Evolutionary conservation across 371 early-diverging fungal genomes (phyloP).

Genomic region (Quaeritorhiza haematococci): DNA sequence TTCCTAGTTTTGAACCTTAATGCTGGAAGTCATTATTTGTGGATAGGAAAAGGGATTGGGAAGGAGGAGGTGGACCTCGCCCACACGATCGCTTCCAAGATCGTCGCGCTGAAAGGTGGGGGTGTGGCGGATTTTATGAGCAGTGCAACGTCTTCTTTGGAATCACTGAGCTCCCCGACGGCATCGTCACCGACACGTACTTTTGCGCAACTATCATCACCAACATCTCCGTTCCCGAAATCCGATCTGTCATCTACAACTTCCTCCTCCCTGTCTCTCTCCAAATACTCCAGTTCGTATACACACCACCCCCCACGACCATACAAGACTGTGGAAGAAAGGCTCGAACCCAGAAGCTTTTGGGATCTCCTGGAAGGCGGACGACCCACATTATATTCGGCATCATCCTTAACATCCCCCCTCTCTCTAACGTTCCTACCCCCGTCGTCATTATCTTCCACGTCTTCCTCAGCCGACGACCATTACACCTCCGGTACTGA

Average conservation of each 20-base stretch:
- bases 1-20: constrained; percentile 21
- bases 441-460: background rate
- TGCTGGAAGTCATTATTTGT: constrained; percentile 17
- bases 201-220: constrained; percentile 4
- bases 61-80: constrained; percentile 34
- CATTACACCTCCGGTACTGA: background rate
- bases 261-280: no score
- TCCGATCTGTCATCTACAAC: background rate
- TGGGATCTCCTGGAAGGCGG: constrained; percentile 17
- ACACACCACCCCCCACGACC: no score
- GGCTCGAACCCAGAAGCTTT: constrained; percentile 20
- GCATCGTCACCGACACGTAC: background rate
- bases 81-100: constrained; percentile 9
- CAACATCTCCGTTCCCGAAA: constrained; percentile 9
- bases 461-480: background rate
- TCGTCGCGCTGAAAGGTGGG: constrained; percentile 10
- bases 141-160: background rate
- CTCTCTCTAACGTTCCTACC: background rate
- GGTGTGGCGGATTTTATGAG: background rate
- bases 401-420: no score
- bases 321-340: constrained; percentile 17
- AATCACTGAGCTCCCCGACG: constrained; percentile 1
- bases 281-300: no score
- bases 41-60: constrained; percentile 33
- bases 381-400: background rate